Evolutionary conservation across 352 stramenopile genomes (phyloP), one percentile per base, ranked within the genome.

Genomic region (Pythium dissimile): DNA sequence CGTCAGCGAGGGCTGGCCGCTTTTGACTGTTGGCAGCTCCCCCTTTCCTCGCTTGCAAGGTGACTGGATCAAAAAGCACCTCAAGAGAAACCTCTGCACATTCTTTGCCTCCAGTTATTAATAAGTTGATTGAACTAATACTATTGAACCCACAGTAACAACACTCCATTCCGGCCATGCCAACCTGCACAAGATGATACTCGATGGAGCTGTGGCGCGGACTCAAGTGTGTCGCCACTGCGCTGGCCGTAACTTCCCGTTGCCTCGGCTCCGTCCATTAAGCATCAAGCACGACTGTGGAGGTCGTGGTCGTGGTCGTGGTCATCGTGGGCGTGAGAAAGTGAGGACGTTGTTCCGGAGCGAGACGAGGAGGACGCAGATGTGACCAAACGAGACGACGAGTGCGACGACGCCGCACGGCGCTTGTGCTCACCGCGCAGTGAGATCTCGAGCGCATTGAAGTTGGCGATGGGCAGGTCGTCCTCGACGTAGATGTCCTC

Each of bases 121-220:
- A 68, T 68, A 63, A 68, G 52, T 57, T 68, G 43, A 54, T 38
- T 54, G 46, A 59, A 54, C 54, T 63, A 68, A 63, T 59, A 60
- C 59, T 53, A 57, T 58, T 35, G 39, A 54, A n/a, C n/a, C 15
- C 10, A 12, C 15, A 20, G n/a, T 13, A 31, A 12, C 15, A 3
- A 31, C 1, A 27, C n/a, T 5, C 5, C 44, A 34, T 4, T 5
- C 21, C 34, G 13, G 27, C n/a, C 9, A 31, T 20, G 15, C n/a
- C 13, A 30, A 50, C 51, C 54, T 56, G 26, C 38, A 45, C 8
- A 62, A 62, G 39, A 21, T 51, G 45, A 62, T 62, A 56, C 54
- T 57, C 20, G 18, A n/a, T 45, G 10, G 12, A 41, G 34, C 34
- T 41, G n/a, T n/a, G n/a, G n/a, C n/a, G n/a, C n/a, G n/a, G n/a